Evolutionary conservation across 2,329 filamentous ascomycete genomes (phyloP).

Genomic region (Fusarium pilosicola): DNA sequence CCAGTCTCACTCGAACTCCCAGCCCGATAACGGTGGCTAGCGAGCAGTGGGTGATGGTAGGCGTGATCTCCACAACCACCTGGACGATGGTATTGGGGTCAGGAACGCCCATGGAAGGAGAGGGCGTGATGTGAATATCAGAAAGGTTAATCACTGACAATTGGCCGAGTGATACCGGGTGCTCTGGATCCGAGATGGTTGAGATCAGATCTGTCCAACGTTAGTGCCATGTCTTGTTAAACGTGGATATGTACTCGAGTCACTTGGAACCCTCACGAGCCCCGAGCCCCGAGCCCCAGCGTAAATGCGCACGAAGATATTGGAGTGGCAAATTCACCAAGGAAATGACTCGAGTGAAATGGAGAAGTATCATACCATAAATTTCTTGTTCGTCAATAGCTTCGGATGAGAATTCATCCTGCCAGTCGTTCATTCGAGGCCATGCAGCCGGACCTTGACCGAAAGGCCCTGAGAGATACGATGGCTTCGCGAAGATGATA

Average conservation of each 20-base stretch:
- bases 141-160: slow-evolving; percentile 95
- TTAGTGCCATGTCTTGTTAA: slow-evolving; percentile 25
- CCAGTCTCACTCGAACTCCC: slow-evolving; percentile 88
- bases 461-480: slow-evolving; percentile 54
- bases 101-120: slow-evolving; percentile 51
- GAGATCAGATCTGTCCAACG: slow-evolving; percentile 81
- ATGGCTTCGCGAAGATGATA: slow-evolving; percentile 58
- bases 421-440: slow-evolving; percentile 51
- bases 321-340: slow-evolving; percentile 14
- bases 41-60: slow-evolving; percentile 96
- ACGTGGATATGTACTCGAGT: not conserved
- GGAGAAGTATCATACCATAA: slow-evolving; percentile 71
- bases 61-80: slow-evolving; percentile 90
- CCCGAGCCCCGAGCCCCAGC: not conserved
- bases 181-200: slow-evolving; percentile 94
- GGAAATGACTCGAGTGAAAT: slow-evolving; percentile 9
- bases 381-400: slow-evolving; percentile 98
- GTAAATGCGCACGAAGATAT: not conserved
- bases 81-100: slow-evolving; percentile 69
- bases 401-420: slow-evolving; percentile 73
- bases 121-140: slow-evolving; percentile 79
- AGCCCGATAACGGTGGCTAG: slow-evolving; percentile 96
- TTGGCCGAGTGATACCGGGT: slow-evolving; percentile 91
- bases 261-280: not conserved
- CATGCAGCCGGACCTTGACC: slow-evolving; percentile 49